phyloP scores from a whole-genome alignment of 306 rosid genomes.

The Pyrus bretschneideri region DNA sequence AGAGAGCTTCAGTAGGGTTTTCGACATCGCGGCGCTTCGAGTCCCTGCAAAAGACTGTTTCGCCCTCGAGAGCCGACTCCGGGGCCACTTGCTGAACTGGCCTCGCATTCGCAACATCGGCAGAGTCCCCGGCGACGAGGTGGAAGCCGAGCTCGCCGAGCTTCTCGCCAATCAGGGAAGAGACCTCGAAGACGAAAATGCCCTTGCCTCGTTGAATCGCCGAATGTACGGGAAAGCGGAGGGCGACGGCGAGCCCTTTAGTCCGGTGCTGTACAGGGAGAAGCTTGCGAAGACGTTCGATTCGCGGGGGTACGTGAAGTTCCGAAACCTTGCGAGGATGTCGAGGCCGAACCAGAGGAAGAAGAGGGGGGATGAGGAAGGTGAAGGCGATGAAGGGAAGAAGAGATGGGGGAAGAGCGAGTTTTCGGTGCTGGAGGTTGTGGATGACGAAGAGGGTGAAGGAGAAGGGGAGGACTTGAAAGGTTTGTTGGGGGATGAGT shows the following conservation, averaged over 20 bases:
- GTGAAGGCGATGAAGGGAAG: constrained; percentile 15
- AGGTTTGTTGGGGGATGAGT: constrained; percentile 61
- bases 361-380: constrained; percentile 30
- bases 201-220: constrained; percentile 41
- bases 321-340: constrained; percentile 70
- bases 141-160: constrained; percentile 31
- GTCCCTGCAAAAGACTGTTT: constrained; percentile 67
- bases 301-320: constrained; percentile 63
- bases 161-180: constrained; percentile 22
- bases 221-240: constrained; percentile 54
- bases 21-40: constrained; percentile 68
- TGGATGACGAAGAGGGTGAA: constrained; percentile 49
- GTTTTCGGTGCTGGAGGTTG: constrained; percentile 51
- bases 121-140: constrained; percentile 78
- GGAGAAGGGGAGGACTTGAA: constrained; percentile 39
- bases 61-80: constrained; percentile 64
- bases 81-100: constrained; percentile 95
- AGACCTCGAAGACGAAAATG: constrained; percentile 8
- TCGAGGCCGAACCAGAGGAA: constrained; percentile 63
- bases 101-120: constrained; percentile 86
- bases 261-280: constrained; percentile 69
- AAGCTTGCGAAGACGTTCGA: constrained; percentile 60
- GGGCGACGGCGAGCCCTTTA: constrained; percentile 51
- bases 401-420: constrained; percentile 31
- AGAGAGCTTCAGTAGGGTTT: constrained; percentile 56